phyloP scores from a whole-genome alignment of 2,329 filamentous ascomycete genomes.

The Penicillium sp. region DNA sequence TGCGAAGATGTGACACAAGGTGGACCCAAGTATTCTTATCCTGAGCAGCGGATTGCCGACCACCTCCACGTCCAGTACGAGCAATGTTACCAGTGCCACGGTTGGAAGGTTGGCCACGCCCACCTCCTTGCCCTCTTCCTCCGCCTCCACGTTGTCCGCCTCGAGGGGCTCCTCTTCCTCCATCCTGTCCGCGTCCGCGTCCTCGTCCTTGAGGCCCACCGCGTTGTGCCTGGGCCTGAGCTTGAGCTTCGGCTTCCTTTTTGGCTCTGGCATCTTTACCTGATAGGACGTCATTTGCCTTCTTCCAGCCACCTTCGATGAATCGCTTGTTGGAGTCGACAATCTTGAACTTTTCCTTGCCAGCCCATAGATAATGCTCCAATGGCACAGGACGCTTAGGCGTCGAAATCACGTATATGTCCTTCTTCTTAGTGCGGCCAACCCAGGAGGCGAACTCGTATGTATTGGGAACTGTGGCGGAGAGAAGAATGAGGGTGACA shows the following conservation, averaged over 20 bases:
- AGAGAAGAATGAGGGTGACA: constrained; percentile 91
- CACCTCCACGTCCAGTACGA: constrained; percentile 79
- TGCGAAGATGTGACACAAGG: constrained; percentile 86
- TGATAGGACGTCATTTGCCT: constrained; percentile 79
- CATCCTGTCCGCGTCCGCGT: constrained; percentile 56
- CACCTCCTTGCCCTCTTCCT: constrained; percentile 47
- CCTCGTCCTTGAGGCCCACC: constrained; percentile 59
- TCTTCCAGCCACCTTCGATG: constrained; percentile 90
- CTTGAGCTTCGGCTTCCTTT: constrained; percentile 57
- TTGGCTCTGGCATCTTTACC: constrained; percentile 71
- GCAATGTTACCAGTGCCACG: constrained; percentile 82
- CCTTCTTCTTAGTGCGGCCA: constrained; percentile 94
- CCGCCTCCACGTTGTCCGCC: constrained; percentile 48
- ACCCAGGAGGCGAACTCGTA: constrained; percentile 99
- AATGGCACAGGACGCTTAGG: constrained; percentile 92
- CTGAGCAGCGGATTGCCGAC: constrained; percentile 85
- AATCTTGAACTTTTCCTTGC: constrained; percentile 90
- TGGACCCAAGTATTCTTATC: constrained; percentile 98
- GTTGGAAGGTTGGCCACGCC: constrained; percentile 57
- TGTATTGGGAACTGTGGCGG: constrained; percentile 95
- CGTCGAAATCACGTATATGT: constrained; percentile 98
- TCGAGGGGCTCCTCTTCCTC: constrained; percentile 59
- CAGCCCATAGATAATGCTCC: constrained; percentile 95
- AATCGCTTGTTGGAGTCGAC: constrained; percentile 92
- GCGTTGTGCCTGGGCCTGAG: constrained; percentile 56